Percentiles rank a stretch among this genome's conserved stretches.
Evolutionary conservation across 2,329 filamentous ascomycete genomes (phyloP).

Genomic region (Penicillium sp.): DNA sequence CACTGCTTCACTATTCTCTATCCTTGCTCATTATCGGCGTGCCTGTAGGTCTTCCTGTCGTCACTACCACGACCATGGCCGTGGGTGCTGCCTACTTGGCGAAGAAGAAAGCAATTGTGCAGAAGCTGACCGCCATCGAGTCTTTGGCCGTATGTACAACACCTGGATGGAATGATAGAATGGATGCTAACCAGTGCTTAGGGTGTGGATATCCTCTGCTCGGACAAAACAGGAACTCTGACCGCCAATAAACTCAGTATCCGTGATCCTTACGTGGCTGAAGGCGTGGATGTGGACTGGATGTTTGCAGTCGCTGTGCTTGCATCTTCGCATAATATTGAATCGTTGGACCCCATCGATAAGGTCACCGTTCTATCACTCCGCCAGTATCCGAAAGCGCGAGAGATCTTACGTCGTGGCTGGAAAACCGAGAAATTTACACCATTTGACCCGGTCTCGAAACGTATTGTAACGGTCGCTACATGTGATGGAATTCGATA

Average conservation of each 20-base stretch:
- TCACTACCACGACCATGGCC: slow-evolving; percentile 75
- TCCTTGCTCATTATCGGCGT: slow-evolving; percentile 76
- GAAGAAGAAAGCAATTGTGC: slow-evolving; percentile 76
- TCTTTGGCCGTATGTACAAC: slow-evolving; percentile 60
- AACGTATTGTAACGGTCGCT: slow-evolving; percentile 72
- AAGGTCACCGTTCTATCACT: slow-evolving; percentile 76
- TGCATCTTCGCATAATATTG: slow-evolving; percentile 75
- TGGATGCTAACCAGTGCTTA: slow-evolving; percentile 20
- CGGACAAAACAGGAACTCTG: slow-evolving; percentile 80
- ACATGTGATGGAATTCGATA: slow-evolving; percentile 68
- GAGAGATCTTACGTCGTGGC: slow-evolving; percentile 70
- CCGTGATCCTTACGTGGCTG: slow-evolving; percentile 73
- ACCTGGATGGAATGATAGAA: background rate
- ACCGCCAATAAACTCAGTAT: slow-evolving; percentile 65
- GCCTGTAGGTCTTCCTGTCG: slow-evolving; percentile 77
- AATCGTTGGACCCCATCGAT: slow-evolving; percentile 76
- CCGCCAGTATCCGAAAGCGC: slow-evolving; percentile 72
- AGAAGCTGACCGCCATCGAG: slow-evolving; percentile 77
- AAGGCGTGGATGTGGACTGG: slow-evolving; percentile 77
- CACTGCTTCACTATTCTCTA: slow-evolving; percentile 67
- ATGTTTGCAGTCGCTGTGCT: slow-evolving; percentile 80
- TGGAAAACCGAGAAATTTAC: slow-evolving; percentile 78
- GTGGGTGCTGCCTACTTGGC: slow-evolving; percentile 76
- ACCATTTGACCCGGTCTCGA: slow-evolving; percentile 71
- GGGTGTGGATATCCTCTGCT: slow-evolving; percentile 75